phyloP scores from a whole-genome alignment of 805 yeast genomes.

The Wickerhamomyces silvicola region DNA sequence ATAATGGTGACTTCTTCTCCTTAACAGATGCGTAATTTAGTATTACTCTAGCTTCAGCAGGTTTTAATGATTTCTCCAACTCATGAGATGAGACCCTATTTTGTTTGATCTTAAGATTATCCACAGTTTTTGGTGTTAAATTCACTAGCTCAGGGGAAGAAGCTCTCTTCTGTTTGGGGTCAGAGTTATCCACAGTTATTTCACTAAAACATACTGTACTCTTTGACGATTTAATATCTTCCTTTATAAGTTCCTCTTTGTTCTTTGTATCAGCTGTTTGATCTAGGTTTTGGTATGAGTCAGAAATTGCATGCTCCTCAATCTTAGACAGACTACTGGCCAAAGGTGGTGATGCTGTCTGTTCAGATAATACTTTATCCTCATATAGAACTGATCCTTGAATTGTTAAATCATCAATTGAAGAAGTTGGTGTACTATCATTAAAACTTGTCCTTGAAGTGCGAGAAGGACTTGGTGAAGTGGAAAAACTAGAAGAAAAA shows the following conservation, averaged over 20 bases:
- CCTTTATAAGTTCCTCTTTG: too few species aligned
- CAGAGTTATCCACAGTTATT: too few species aligned
- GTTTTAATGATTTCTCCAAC: too few species aligned
- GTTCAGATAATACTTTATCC: too few species aligned
- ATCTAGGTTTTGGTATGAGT: neutral
- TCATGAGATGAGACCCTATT: conserved; percentile 2
- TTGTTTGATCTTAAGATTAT: neutral
- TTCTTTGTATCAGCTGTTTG: neutral
- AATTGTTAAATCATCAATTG: conserved; percentile 22
- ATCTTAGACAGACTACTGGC: conserved; percentile 14
- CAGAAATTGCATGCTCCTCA: conserved; percentile 9
- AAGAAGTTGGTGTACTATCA: conserved; percentile 24
- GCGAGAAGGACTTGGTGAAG: conserved; percentile 23
- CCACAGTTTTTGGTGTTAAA: neutral
- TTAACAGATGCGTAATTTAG: neutral
- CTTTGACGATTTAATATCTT: too few species aligned
- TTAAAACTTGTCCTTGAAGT: conserved; percentile 18
- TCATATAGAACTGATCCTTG: neutral
- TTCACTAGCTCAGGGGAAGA: too few species aligned
- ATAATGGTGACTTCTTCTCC: conserved; percentile 16
- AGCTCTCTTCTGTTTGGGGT: too few species aligned
- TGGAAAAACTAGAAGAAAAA: conserved; percentile 6
- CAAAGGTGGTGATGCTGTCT: too few species aligned
- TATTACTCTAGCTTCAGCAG: too few species aligned
- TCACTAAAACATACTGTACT: too few species aligned